Base-by-base conservation (phyloP, 208 protist species). In the Trichomonas vaginalis region DNA sequence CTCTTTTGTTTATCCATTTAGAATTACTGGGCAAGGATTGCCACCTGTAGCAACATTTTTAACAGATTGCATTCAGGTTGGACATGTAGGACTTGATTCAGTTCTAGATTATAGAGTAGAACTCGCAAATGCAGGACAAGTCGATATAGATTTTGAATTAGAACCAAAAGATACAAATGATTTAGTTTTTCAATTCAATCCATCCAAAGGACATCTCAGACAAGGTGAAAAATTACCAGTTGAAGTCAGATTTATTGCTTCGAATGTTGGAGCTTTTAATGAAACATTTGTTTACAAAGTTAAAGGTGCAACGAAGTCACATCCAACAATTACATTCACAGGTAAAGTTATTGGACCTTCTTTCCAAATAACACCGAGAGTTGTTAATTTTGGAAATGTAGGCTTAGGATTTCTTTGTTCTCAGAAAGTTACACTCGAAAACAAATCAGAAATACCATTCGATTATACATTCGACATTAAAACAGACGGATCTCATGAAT, bases 381-480 rank as follows among this genome's bases (percentile, higher is more conserved):
- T 47, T 9, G 17, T 88, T 45, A 88, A 88, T 88, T 88, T 88
- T 88, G 82, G 82, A 47, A 47, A 88, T 88, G 40, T 88, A n/a
- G 37, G 82, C 10, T 42, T 45, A 32, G 82, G 82, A 21, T 88
- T 88, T 88, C 32, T 88, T 10, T 14, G 9, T 88, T 45, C 35
- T 8, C 40, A 45, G 32, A 88, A n/a, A 88, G 23, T 88, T 48
- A 40, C 23, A n/a, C 23, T 88, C 9, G 82, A 88, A 88, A 88
- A 88, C 82, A 88, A 88, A 32, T 88, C 82, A 45, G 82, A 88
- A 48, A 88, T 88, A 47, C 40, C 82, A 47, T 88, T 88, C 32
- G 82, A 88, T 88, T 88, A 88, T 48, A 45, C 17, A 32, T 47
- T 88, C 0, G n/a, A 47, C 3, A 21, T 88, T 32, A 32, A 45